Conservation (phyloP, 2,329 filamentous ascomycete species). For the Fusarium tupiense region DNA sequence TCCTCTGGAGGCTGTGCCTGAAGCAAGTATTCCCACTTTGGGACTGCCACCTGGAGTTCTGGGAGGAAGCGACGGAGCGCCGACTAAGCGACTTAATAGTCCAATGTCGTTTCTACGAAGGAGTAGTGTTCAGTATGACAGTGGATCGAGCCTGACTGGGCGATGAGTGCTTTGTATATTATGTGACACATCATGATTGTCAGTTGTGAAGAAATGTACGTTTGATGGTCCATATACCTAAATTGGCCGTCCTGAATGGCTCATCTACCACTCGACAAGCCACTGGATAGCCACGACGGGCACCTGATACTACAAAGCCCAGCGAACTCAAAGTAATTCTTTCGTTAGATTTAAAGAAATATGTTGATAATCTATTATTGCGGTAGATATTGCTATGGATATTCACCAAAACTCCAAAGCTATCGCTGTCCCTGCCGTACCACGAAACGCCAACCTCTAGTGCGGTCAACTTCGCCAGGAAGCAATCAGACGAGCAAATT, state of each 20-base stretch:
- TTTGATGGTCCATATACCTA: background rate
- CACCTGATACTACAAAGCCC: background rate
- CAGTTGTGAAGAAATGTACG: background rate
- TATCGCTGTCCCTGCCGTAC: slow-evolving; percentile 18
- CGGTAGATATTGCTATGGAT: slow-evolving; percentile 27
- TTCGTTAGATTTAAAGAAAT: background rate
- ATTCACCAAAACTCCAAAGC: slow-evolving; percentile 26
- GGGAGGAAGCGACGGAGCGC: slow-evolving; percentile 42
- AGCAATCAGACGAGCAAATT: slow-evolving; percentile 17
- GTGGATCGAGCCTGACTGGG: slow-evolving; percentile 36
- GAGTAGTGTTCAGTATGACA: slow-evolving; percentile 59
- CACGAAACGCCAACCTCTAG: slow-evolving; percentile 38
- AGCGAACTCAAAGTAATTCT: background rate
- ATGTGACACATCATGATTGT: background rate
- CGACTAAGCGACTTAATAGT: slow-evolving; percentile 52
- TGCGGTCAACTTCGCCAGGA: slow-evolving; percentile 35
- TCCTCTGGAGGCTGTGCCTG: slow-evolving; percentile 57
- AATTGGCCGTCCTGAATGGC: background rate
- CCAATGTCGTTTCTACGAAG: slow-evolving; percentile 60
- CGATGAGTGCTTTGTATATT: slow-evolving; percentile 10
- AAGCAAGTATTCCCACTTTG: slow-evolving; percentile 67
- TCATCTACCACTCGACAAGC: background rate
- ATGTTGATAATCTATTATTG: slow-evolving; percentile 17
- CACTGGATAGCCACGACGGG: background rate
- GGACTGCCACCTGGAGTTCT: slow-evolving; percentile 67